Evolutionary conservation across 1,139 yeast species (phyloP), one percentile per base, ranked within the genome.

Genomic region (Protomyces lactucae-debilis): DNA sequence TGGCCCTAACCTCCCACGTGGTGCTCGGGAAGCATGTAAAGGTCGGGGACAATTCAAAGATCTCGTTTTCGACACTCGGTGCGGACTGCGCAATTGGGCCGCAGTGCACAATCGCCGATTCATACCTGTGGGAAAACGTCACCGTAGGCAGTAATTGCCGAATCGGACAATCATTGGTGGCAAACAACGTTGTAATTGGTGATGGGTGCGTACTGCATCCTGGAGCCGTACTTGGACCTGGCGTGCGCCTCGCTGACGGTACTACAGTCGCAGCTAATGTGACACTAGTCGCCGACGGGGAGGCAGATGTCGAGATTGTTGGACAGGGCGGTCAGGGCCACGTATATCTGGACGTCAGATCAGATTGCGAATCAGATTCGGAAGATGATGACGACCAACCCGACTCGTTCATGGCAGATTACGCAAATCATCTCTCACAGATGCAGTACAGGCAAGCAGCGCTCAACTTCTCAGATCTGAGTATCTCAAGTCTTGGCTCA

Each of bases 81-180:
- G 84, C 92, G 70, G 82, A 87, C 68, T 92, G 97, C 76, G 80
- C 77, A 65, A 89, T 93, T 71, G 98, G 98, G 28, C 82, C 85
- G 65, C 85, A 88, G 71, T 95, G 87, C 37, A 74, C 70, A 1
- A 83, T 93, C 64, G 81, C 78, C 57, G 86, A 88, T 71, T 85
- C 96, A 25, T 92, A 88, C 72, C 82, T 93, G 55, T 93, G 97
- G 96, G 95, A 90, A 70, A 83, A 87, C 69, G 86, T 88, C 0
- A 76, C 78, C 0, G 84, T 95, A 68, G 90, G 83, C 64, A 95
- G 90, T 72, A 80, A 84, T 57, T 80, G 83, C 16, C 75, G 74
- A 0, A 76, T 93, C 23, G 78, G 78, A 55, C 82, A 83, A 69
- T 79, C 95, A 0, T 85, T 93, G 51, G 80, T 93, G 46, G 97